These are phyloP conservation scores for Arabidopsis lyrata DNA, from an alignment of 441 rosid genomes.

Conservation along the genomic window DNA sequence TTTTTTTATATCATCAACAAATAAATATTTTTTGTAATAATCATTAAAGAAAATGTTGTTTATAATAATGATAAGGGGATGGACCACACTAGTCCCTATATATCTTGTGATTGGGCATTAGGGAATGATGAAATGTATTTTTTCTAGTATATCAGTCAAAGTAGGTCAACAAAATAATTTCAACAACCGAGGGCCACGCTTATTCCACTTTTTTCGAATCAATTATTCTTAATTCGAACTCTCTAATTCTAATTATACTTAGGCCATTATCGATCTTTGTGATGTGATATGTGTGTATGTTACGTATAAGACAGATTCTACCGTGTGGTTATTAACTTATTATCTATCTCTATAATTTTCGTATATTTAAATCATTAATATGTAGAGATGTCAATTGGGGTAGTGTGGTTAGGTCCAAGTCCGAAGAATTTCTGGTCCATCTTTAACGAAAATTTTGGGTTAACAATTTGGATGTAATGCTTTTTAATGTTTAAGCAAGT, in stretches of 20 bases:
- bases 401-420: constrained; percentile 12
- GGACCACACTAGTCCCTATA: constrained; percentile 45
- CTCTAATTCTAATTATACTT: constrained; percentile 10
- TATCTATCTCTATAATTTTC: not conserved
- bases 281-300: constrained; percentile 23
- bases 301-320: constrained; percentile 37
- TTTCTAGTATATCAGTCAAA: constrained; percentile 44
- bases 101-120: constrained; percentile 41
- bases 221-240: constrained; percentile 24
- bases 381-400: not conserved
- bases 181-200: constrained; percentile 48
- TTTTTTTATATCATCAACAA: constrained; percentile 24
- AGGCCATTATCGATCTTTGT: constrained; percentile 25
- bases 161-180: constrained; percentile 43
- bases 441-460: not conserved
- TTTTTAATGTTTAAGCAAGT: too few relatives aligned
- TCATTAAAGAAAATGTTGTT: constrained; percentile 24
- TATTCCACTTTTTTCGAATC: constrained; percentile 27
- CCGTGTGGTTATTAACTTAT: constrained; percentile 25
- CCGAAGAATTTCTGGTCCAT: not conserved
- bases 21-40: constrained; percentile 22
- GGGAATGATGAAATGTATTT: constrained; percentile 41
- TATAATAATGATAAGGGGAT: constrained; percentile 38
- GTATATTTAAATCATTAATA: constrained; percentile 1
- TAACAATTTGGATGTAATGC: too few relatives aligned